Evolutionary conservation across 2,329 filamentous ascomycete genomes (phyloP).

Genomic region (Grosmannia clavigera): DNA sequence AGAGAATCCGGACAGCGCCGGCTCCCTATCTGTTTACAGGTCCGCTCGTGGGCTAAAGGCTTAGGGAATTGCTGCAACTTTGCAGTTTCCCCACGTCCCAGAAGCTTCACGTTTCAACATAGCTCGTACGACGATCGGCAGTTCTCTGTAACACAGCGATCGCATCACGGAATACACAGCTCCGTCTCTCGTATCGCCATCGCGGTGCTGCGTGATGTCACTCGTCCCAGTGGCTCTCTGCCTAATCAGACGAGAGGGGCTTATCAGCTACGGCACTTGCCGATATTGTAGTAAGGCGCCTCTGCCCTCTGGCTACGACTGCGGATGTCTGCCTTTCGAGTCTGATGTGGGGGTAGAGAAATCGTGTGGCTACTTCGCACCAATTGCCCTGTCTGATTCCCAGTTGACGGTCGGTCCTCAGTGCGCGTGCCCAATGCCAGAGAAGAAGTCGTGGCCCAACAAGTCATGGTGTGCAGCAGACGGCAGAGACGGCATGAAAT

Average conservation of each 20-base stretch:
- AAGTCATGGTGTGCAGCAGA: slow-evolving; percentile 40
- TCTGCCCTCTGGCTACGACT: background rate
- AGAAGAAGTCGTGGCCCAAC: slow-evolving; percentile 47
- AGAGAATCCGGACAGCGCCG: background rate
- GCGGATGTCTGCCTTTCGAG: background rate
- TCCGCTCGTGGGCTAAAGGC: background rate
- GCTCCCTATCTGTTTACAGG: background rate
- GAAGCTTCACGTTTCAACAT: background rate
- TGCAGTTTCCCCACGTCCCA: background rate
- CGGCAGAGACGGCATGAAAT: slow-evolving; percentile 21
- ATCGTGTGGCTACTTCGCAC: no score
- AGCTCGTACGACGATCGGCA: background rate
- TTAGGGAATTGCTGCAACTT: background rate
- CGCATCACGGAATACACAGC: background rate
- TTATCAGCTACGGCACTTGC: background rate
- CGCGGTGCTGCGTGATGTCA: background rate
- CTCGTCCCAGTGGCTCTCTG: background rate
- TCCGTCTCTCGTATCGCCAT: background rate
- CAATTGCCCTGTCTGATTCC: no score
- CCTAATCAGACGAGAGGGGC: background rate
- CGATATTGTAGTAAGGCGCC: background rate
- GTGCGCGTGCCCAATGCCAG: slow-evolving; percentile 30
- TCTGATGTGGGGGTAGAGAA: background rate
- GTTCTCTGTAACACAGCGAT: background rate
- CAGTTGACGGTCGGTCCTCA: slow-evolving; percentile 12